Evolutionary conservation across 192 early-diverging fungal species (phyloP), one percentile per base, ranked within the genome.

Genomic region (Neocallimastix lanati): DNA sequence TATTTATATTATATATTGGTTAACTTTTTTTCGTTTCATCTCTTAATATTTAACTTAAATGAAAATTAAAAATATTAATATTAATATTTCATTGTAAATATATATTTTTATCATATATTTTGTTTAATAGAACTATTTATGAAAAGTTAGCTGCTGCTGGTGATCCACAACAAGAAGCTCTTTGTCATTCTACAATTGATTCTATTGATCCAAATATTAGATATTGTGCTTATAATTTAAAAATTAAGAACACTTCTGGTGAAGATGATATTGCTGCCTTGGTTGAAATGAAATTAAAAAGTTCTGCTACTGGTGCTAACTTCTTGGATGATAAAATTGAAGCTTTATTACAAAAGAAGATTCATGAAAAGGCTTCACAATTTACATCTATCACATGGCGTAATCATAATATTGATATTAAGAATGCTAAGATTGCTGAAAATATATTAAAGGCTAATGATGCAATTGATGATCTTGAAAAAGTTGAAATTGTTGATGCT

Each of bases 201-300:
- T 88, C 83, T 25, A 90, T 94, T 77, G 93, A 94, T 50, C 93
- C 93, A 77, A 92, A 91, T 82, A 91, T 95, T 82, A 87, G 91
- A 40, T 94, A 89, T 85, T 94, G 93, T 84, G 90, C 90, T 29
- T 94, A 93, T 78, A 88, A 89, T 29, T 84, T 94, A 36, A 85
- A 89, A 13, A 40, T 86, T 29, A 83, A 76, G 11, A 29, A 29
- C 13, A 33, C 33, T 29, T 28, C 30, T 29, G 28, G 14, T 30
- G 30, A 35, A 29, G 83, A 84, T 9, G 82, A 88, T 79, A 84
- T 88, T 16, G 85, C 86, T 28, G 84, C 84, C 27, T 80, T 89
- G 0, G 85, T 88, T 30, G 83, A 85, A 33, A 85, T 87, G 81
- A 67, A 67, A 67, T 67, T 67, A 27, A 67, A 67, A 7, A 67